Evolutionary conservation across 148 eudicot species (phyloP).

Genomic region (Cornus suecica): DNA sequence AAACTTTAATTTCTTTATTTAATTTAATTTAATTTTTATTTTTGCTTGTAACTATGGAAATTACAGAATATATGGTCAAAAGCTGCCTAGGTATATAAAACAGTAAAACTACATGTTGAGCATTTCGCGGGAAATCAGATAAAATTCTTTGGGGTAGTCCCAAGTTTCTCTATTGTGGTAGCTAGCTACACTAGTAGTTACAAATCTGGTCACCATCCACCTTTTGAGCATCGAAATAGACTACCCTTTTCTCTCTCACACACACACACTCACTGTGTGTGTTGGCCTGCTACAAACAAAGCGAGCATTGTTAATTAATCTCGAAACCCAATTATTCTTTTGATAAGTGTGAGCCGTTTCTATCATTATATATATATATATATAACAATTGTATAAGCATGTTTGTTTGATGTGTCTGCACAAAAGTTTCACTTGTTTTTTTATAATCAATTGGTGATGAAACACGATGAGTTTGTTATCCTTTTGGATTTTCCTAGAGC

Average conservation of each 20-base stretch:
- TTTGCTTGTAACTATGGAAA: too few species aligned
- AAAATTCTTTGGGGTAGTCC: slow-evolving; percentile 15
- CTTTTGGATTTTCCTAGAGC: slow-evolving; percentile 16
- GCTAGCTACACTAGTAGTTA: background rate
- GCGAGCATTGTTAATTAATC: slow-evolving; percentile 16
- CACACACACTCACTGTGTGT: background rate
- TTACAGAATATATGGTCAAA: slow-evolving; percentile 17
- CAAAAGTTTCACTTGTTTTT: background rate
- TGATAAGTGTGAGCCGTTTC: slow-evolving; percentile 7
- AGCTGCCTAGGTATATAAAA: slow-evolving; percentile 18
- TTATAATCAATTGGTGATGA: background rate
- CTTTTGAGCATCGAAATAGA: background rate
- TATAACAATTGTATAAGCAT: background rate
- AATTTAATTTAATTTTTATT: too few species aligned
- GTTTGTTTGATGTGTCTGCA: slow-evolving; percentile 7
- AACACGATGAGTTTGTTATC: slow-evolving; percentile 7
- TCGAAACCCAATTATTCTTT: slow-evolving; percentile 22
- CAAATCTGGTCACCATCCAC: slow-evolving; percentile 7
- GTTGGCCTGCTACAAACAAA: background rate
- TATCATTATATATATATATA: too few species aligned
- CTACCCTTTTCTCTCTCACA: background rate
- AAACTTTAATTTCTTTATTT: too few species aligned
- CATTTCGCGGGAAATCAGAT: slow-evolving; percentile 29
- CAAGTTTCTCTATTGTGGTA: slow-evolving; percentile 17
- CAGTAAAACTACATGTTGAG: background rate